Conservation (phyloP, 2,329 filamentous ascomycete species). For the Sporothrix inflata region DNA sequence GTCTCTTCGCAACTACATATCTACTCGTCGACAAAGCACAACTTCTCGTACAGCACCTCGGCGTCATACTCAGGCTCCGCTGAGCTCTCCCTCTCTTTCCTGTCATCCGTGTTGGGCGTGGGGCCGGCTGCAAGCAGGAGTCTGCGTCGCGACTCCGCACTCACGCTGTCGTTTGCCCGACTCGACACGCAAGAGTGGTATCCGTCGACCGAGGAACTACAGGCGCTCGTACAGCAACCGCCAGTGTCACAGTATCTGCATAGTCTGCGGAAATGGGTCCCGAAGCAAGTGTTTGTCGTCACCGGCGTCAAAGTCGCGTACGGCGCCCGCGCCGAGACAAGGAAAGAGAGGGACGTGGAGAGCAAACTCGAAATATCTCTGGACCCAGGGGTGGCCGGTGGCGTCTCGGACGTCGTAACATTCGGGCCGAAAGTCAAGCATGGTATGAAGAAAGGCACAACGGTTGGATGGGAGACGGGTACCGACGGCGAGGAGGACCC, state of each 20-base stretch:
- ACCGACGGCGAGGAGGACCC: neutral
- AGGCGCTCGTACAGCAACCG: neutral
- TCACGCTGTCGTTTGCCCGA: neutral
- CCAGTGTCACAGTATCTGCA: neutral
- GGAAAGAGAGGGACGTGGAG: neutral
- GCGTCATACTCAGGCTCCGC: neutral
- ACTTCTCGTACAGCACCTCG: neutral
- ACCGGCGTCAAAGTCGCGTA: neutral
- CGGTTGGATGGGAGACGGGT: neutral
- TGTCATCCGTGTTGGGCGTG: neutral
- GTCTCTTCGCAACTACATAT: neutral
- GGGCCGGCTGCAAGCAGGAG: neutral
- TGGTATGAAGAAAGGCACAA: neutral
- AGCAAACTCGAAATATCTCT: neutral
- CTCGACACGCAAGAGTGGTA: slow-evolving; percentile 7
- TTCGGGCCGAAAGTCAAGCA: neutral
- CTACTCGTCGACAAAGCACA: neutral
- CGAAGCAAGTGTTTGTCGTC: neutral
- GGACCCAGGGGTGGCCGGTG: neutral
- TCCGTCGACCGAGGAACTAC: neutral
- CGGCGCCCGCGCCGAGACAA: neutral
- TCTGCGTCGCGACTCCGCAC: neutral
- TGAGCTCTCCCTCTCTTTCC: neutral
- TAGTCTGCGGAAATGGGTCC: neutral
- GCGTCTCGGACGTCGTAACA: neutral